Evolutionary conservation across 2,329 filamentous ascomycete species (phyloP), one percentile per base, ranked within the genome.

Genomic region (Xylaria sp.): DNA sequence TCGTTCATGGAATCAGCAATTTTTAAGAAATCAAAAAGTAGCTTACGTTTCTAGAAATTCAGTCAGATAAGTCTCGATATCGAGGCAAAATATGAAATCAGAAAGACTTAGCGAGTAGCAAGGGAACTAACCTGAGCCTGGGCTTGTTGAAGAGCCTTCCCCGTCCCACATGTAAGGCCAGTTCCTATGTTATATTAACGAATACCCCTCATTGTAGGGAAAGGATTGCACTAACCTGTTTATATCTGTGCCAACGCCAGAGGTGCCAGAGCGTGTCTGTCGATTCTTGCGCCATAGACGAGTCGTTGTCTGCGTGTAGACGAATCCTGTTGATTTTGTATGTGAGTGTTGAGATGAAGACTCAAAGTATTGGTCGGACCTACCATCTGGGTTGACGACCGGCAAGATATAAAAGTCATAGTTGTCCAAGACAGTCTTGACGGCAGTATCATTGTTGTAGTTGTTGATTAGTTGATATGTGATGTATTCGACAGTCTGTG

Each of bases 361-460:
- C 23, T 23, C 12, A n/a, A 20, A 30, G 13, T 15, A 45, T 28
- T 8, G 10, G 13, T 12, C 2, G 8, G n/a, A 53, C 78, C 69
- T 70, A 83, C 81, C 84, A 69, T 86, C 84, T 3, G 85, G 84
- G 72, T 87, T 87, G 39, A 85, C 83, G 60, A 86, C 80, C 1
- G 85, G 84, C 65, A 87, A 78, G 72, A 89, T 84, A 75, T 86
- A 88, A 74, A 86, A 89, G 76, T 89, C 86, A 72, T 86, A 89
- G 50, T 81, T 84, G 76, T 89, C 81, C 53, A 89, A 81, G 73
- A 84, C 84, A 9, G 77, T 74, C 46, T 80, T 82, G 18, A 83
- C 75, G 4, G 79, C 78, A 6, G 80, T 74, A 63, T 81, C 79
- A 32, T 77, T 80, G 60, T 73, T 76, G 71, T 85, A 85, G 61